These are phyloP conservation scores for Trichoderma virens DNA, from an alignment of 495 filamentous ascomycete species.

Conservation along the genomic window DNA sequence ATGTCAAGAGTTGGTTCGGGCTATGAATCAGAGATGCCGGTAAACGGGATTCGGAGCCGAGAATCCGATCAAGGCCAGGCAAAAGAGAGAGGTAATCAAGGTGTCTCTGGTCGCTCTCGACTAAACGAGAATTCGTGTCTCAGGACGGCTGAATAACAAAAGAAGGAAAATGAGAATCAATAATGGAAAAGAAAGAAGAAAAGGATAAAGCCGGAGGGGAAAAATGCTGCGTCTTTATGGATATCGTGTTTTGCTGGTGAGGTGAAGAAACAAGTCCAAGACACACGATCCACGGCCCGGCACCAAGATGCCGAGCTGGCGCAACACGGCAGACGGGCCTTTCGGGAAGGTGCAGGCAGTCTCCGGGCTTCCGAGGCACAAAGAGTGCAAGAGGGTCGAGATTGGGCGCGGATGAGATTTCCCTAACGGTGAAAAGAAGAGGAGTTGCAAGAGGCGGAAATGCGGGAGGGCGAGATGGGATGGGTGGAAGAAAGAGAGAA, in stretches of 20 bases:
- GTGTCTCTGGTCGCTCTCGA: neutral
- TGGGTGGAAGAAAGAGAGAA: neutral
- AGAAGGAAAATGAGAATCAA: neutral
- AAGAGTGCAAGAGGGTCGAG: neutral
- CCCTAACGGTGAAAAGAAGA: neutral
- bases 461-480: neutral
- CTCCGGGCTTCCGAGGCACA: neutral
- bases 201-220: neutral
- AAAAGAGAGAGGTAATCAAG: neutral
- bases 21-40: neutral
- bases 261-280: neutral
- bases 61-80: neutral
- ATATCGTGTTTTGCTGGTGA: neutral
- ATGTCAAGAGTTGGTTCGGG: neutral
- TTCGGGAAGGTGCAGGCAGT: neutral
- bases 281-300: neutral
- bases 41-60: neutral
- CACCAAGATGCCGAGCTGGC: constrained; percentile 5
- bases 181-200: neutral
- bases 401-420: neutral
- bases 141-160: neutral
- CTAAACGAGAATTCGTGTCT: neutral
- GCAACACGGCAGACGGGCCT: neutral
- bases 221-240: neutral
- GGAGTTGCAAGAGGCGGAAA: neutral